phyloP scores from a whole-genome alignment of 1,139 yeast species.

The Magnusiomyces magnusii region DNA sequence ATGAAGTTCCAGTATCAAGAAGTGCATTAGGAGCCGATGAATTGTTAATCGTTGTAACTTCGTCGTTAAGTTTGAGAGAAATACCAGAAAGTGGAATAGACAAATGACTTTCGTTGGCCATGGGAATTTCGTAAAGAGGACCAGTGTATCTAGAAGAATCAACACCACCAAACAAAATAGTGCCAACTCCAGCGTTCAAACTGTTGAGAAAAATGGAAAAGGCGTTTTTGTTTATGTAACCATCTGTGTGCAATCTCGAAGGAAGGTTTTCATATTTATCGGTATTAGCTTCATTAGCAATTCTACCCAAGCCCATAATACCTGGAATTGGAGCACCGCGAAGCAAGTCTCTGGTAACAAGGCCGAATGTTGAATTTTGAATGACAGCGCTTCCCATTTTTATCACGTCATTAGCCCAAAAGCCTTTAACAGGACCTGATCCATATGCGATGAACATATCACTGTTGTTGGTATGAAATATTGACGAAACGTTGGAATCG shows the following conservation, averaged over 20 bases:
- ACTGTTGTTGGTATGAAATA: slow-evolving; percentile 19
- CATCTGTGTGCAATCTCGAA: slow-evolving; percentile 38
- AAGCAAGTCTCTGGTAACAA: slow-evolving; percentile 11
- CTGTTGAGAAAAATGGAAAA: slow-evolving; percentile 36
- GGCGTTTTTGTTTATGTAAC: slow-evolving; percentile 38
- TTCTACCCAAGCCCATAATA: slow-evolving; percentile 14
- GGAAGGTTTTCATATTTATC: slow-evolving; percentile 36
- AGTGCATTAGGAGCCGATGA: slow-evolving; percentile 20
- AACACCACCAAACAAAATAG: slow-evolving; percentile 44
- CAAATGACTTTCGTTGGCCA: slow-evolving; percentile 10
- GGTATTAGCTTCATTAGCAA: slow-evolving; percentile 9
- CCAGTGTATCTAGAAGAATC: slow-evolving; percentile 44
- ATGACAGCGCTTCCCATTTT: slow-evolving; percentile 39
- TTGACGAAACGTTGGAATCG: slow-evolving; percentile 22
- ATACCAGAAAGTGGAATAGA: slow-evolving; percentile 10
- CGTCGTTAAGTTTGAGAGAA: not conserved
- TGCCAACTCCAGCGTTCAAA: slow-evolving; percentile 31
- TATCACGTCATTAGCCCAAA: slow-evolving; percentile 52
- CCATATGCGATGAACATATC: slow-evolving; percentile 25
- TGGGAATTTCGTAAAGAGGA: slow-evolving; percentile 27
- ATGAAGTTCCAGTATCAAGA: slow-evolving; percentile 36
- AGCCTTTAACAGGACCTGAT: slow-evolving; percentile 44
- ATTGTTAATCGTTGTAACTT: not conserved
- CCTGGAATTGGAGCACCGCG: slow-evolving; percentile 13
- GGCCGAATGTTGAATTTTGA: slow-evolving; percentile 40